Conservation (phyloP, 2,329 filamentous ascomycete genomes). For the Annulohypoxylon truncatum region DNA sequence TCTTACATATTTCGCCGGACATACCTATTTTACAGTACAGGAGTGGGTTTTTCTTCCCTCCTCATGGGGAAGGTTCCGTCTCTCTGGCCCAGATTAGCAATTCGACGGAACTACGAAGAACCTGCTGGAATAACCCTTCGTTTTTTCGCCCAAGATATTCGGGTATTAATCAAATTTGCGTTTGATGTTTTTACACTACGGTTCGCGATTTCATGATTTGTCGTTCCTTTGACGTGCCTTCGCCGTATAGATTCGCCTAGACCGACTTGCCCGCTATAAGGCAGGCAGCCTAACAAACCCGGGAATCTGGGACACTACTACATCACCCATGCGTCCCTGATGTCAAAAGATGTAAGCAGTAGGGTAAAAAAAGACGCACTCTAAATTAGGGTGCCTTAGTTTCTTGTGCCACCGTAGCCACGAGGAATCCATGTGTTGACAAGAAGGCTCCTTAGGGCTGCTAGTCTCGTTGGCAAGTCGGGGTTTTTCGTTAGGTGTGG, state of each 20-base stretch:
- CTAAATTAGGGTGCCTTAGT: conserved; percentile 38
- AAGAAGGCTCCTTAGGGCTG: conserved; percentile 30
- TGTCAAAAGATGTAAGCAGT: conserved; percentile 7
- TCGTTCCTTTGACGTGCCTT: background rate
- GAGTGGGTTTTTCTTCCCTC: conserved; percentile 20
- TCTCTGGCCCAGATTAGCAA: conserved; percentile 11
- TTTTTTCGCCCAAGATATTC: conserved; percentile 31
- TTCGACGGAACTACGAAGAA: conserved; percentile 18
- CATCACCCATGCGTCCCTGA: conserved; percentile 19
- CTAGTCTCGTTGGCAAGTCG: conserved; percentile 22
- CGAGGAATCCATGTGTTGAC: conserved; percentile 43
- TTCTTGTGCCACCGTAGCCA: conserved; percentile 43
- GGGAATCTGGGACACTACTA: conserved; percentile 21
- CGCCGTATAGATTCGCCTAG: background rate
- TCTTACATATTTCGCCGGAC: conserved; percentile 35
- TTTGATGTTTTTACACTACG: conserved; percentile 4
- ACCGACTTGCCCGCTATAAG: background rate
- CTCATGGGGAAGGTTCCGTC: background rate
- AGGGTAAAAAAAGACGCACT: conserved; percentile 23
- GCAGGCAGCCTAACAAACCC: conserved; percentile 6
- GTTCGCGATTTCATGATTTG: background rate
- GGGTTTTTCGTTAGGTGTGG: conserved; percentile 36
- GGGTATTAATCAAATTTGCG: conserved; percentile 33
- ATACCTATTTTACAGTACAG: conserved; percentile 24
- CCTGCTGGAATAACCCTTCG: conserved; percentile 26